Evolutionary conservation across 2,329 filamentous ascomycete species (phyloP).

Genomic region (Emergomyces orientalis): DNA sequence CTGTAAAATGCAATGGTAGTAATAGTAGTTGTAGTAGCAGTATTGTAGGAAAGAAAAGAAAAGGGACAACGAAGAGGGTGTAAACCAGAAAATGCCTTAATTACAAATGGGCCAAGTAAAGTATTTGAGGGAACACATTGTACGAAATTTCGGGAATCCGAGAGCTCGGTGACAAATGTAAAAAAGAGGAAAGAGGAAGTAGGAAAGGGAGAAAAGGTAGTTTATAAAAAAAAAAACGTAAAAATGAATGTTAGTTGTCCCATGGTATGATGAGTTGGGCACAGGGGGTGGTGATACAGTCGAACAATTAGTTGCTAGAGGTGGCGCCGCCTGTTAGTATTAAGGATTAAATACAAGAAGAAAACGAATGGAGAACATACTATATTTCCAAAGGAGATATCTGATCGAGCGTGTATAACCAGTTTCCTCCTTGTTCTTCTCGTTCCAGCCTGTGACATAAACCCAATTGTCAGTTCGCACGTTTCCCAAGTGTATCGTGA

Average conservation of each 20-base stretch:
- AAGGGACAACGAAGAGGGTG: not conserved
- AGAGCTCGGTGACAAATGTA: not conserved
- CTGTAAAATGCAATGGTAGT: not conserved
- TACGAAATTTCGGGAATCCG: not conserved
- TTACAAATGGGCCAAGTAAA: not conserved
- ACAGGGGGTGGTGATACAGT: not conserved
- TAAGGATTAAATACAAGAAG: not conserved
- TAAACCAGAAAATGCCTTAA: not conserved
- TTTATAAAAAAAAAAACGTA: not conserved
- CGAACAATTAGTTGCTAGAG: slow-evolving; percentile 3
- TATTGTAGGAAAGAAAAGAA: not conserved
- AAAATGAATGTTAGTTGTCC: not conserved
- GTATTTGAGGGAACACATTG: not conserved
- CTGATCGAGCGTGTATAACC: slow-evolving; percentile 93
- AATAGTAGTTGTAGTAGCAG: not conserved
- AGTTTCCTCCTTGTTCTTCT: slow-evolving; percentile 88
- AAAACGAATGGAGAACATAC: slow-evolving; percentile 23
- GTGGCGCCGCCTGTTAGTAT: not conserved
- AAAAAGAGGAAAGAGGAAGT: not conserved
- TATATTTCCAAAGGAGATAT: slow-evolving; percentile 96
- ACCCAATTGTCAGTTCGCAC: not conserved
- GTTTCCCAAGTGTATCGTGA: slow-evolving; percentile 3
- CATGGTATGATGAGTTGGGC: not conserved
- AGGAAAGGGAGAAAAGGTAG: not conserved
- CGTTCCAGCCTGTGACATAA: slow-evolving; percentile 55